Conservation (phyloP, 176 grass and related monocot species). For the Phyllostachys edulis region DNA sequence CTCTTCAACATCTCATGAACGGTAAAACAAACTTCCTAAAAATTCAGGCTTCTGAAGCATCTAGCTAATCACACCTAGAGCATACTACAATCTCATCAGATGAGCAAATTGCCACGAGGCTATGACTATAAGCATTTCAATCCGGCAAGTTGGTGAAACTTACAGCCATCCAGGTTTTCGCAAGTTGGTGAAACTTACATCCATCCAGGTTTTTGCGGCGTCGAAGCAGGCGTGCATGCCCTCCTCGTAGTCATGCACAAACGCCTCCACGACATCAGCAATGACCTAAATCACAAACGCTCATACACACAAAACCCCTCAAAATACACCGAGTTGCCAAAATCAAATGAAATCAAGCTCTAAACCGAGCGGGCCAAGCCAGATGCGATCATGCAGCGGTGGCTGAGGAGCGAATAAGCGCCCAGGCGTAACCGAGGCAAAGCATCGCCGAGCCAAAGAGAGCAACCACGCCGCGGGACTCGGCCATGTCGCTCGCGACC, state of each 20-base stretch:
- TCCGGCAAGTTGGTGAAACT: neutral
- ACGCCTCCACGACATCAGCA: conserved; percentile 87
- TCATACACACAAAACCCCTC: neutral
- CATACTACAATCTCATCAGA: neutral
- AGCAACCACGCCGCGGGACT: no score
- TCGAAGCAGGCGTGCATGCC: conserved; percentile 75
- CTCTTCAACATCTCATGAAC: neutral
- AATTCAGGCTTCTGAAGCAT: neutral
- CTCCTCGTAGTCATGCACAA: conserved; percentile 71
- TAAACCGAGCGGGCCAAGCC: neutral
- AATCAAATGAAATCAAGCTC: neutral
- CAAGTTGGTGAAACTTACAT: no score
- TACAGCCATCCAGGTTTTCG: conserved; percentile 84
- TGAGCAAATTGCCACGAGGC: neutral
- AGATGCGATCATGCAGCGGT: no score
- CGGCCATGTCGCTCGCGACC: no score
- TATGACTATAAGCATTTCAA: neutral
- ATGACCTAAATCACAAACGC: conserved; percentile 53
- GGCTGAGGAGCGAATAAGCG: no score
- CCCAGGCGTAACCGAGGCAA: no score
- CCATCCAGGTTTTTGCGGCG: no score
- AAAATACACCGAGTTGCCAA: conserved; percentile 9
- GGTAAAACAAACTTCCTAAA: neutral
- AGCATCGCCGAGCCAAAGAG: no score
- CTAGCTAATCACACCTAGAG: neutral